Conservation (phyloP, 805 yeast genomes). For the Candida endomychidarum region DNA sequence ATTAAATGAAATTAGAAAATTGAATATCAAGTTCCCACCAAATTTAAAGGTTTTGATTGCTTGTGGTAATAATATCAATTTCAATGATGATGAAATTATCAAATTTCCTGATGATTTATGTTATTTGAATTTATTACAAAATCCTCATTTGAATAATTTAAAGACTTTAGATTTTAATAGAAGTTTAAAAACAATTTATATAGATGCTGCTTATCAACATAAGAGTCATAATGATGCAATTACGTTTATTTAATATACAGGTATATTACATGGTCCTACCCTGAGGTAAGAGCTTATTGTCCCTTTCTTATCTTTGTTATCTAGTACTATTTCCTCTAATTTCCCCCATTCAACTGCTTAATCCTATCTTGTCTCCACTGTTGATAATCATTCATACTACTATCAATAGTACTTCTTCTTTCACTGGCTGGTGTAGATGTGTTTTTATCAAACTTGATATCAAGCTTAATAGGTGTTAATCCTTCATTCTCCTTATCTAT, state of each 20-base stretch:
- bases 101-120: conserved; percentile 15
- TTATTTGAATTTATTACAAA: conserved; percentile 17
- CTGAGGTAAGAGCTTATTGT: neutral
- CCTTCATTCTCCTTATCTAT: conserved; percentile 15
- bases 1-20: conserved; percentile 13
- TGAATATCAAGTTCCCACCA: conserved; percentile 14
- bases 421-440: conserved; percentile 16
- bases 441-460: conserved; percentile 8
- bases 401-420: conserved; percentile 26
- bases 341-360: conserved; percentile 19
- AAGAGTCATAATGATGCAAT: conserved; percentile 6
- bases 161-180: conserved; percentile 13
- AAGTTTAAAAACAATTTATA: conserved; percentile 14
- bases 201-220: conserved; percentile 14
- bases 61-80: conserved; percentile 18
- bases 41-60: conserved; percentile 17
- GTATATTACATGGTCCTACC: conserved; percentile 1
- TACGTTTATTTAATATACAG: conserved; percentile 12
- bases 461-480: conserved; percentile 15
- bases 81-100: conserved; percentile 16
- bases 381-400: conserved; percentile 42
- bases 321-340: too few relatives aligned
- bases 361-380: conserved; percentile 41
- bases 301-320: neutral
- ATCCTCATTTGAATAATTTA: conserved; percentile 16